A percentile compares a stretch with the other conserved stretches of the same genome.
These are phyloP conservation scores for Helotiales sp. DNA, from an alignment of 2,329 filamentous ascomycete genomes.

Conservation along the genomic window DNA sequence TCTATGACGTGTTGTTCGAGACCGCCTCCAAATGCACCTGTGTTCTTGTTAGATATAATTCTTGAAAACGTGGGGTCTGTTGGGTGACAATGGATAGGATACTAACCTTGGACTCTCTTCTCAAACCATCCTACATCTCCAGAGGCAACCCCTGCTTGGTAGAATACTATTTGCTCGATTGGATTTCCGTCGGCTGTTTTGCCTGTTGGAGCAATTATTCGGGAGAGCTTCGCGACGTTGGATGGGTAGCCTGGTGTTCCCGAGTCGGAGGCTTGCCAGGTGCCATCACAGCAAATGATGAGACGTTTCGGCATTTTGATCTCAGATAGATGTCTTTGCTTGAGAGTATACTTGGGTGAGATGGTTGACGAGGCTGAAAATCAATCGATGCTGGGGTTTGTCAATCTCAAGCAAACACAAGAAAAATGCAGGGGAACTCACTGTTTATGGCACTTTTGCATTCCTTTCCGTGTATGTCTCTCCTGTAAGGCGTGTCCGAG, in stretches of 20 bases:
- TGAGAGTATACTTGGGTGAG: neutral
- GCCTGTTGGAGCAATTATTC: slow-evolving; percentile 13
- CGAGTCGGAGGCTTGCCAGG: slow-evolving; percentile 13
- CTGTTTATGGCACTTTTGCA: neutral
- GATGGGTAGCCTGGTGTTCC: slow-evolving; percentile 8
- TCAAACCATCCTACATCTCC: slow-evolving; percentile 8
- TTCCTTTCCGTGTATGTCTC: neutral
- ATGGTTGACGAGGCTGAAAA: neutral
- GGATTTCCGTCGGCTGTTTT: neutral
- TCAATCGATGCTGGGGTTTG: neutral
- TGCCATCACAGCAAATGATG: slow-evolving; percentile 21
- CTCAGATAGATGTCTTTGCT: neutral
- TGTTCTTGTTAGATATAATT: too few species aligned
- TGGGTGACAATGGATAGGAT: too few species aligned
- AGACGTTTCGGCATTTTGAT: slow-evolving; percentile 14
- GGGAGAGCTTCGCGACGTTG: slow-evolving; percentile 17
- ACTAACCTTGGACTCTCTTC: slow-evolving; percentile 1
- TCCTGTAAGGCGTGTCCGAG: neutral
- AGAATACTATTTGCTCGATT: slow-evolving; percentile 43
- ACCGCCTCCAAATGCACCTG: slow-evolving; percentile 7
- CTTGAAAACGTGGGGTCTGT: too few species aligned
- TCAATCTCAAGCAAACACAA: neutral
- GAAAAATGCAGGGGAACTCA: neutral
- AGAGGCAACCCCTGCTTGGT: slow-evolving; percentile 15
- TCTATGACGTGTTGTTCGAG: slow-evolving; percentile 13